Conservation (phyloP, 345 rosid genomes). For the Cardiospermum halicacabum region DNA sequence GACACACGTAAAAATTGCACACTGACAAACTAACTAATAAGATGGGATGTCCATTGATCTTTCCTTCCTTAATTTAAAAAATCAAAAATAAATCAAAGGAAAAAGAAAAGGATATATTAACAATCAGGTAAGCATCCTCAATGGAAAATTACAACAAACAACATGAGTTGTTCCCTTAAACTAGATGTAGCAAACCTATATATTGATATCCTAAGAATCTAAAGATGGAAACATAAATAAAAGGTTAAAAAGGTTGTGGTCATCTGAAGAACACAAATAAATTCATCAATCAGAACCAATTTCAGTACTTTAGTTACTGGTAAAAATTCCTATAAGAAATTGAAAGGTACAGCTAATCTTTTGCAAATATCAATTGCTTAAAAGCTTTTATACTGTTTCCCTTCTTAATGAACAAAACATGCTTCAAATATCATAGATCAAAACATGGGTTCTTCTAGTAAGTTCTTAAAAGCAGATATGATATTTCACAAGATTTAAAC, state of each 20-base stretch:
- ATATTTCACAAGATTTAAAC: not conserved
- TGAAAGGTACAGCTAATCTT: not conserved
- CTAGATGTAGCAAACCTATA: too few species aligned
- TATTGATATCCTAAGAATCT: not conserved
- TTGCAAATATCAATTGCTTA: too few species aligned
- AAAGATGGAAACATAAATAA: not conserved
- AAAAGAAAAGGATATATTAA: not conserved
- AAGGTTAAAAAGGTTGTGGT: not conserved
- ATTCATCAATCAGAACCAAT: not conserved
- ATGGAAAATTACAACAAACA: not conserved
- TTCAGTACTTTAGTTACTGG: not conserved
- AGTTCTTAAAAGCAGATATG: not conserved
- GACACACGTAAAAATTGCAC: too few species aligned
- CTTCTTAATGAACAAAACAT: not conserved
- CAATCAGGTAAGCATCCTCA: not conserved
- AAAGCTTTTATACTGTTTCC: not conserved
- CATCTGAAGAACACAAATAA: not conserved
- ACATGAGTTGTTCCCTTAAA: not conserved
- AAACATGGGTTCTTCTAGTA: slow-evolving; percentile 4
- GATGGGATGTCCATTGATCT: too few species aligned
- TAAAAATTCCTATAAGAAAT: not conserved
- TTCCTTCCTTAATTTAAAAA: too few species aligned
- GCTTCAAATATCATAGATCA: not conserved
- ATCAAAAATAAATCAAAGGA: not conserved
- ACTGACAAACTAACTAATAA: too few species aligned